phyloP scores from a whole-genome alignment of 176 grass and related monocot species.

The Alopecurus myosuroides region DNA sequence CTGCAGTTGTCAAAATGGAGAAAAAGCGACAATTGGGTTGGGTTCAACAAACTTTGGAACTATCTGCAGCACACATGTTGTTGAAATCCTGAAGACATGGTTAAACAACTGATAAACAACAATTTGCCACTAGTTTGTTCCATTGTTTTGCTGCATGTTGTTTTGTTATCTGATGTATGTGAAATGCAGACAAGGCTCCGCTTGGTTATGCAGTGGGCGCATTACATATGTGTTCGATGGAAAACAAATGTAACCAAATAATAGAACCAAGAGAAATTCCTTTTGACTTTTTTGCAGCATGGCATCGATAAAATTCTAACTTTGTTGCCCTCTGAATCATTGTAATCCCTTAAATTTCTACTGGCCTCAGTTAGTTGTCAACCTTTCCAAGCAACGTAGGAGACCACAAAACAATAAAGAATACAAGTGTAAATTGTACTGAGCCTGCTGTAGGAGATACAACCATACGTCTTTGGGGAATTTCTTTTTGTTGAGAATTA shows the following conservation, averaged over 20 bases:
- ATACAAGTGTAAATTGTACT: conserved; percentile 8
- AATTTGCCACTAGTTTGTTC: not conserved
- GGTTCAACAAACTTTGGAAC: not conserved
- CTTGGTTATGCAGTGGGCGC: not conserved
- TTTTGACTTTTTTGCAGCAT: not conserved
- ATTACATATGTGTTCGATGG: not conserved
- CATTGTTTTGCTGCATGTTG: not conserved
- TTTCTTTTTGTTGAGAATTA: not conserved
- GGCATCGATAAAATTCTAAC: not conserved
- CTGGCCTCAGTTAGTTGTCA: not conserved
- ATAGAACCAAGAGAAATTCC: not conserved
- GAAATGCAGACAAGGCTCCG: too few relatives aligned
- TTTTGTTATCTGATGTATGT: not conserved
- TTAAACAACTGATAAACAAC: not conserved
- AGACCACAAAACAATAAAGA: not conserved
- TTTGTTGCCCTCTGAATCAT: conserved; percentile 1
- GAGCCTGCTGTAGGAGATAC: not conserved
- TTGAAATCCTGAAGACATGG: not conserved
- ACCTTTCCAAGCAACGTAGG: not conserved
- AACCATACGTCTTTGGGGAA: not conserved
- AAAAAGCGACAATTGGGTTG: not conserved
- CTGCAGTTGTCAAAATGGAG: not conserved
- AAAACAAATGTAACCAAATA: not conserved
- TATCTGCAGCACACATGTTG: not conserved
- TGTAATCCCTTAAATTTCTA: not conserved